Evolutionary conservation across 1,139 yeast genomes (phyloP), one percentile per base, ranked within the genome.

Genomic region (Sugiyamaella sp.): DNA sequence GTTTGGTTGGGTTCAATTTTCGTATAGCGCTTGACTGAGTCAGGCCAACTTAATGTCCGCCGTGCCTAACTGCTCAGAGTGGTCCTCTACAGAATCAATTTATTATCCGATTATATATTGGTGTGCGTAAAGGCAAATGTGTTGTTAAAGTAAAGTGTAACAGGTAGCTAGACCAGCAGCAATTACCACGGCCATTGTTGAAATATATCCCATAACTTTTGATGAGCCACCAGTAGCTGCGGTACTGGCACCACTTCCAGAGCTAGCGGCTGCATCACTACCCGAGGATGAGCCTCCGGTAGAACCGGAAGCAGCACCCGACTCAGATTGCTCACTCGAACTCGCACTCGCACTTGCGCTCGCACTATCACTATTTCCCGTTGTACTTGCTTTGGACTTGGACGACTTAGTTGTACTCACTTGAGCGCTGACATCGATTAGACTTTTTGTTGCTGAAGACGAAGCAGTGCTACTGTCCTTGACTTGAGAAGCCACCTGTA

Each of bases 261-360:
- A n/a, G n/a, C n/a, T n/a, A 16, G 56, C 27, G 12, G 50, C 40
- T 10, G 10, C 29, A 25, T 5, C 5, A 6, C 35, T 14, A 29
- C 14, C 14, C 4, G 39, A 10, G 33, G 46, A 12, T 4, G 51
- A 29, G 16, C 22, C 22, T n/a, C n/a, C n/a, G n/a, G n/a, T n/a
- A 16, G 52, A 45, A 22, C 52, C 35, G 9, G 55, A 25, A 33
- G 48, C 25, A 6, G 37, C 48, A 12, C 33, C 29, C 29, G 58
- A 22, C 27, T 43, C 25, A 29, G 51, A 21, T 8, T 19, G 9
- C 17, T 40, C 32, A 35, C 51, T n/a, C 12, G 21, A 25, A 6
- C 16, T 20, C 6, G 19, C 8, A 14, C 22, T 10, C 17, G 32
- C 32, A 35, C 51, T n/a, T 22, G 21, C 44, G 6, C 16, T 20